phyloP scores from a whole-genome alignment of 2,329 filamentous ascomycete genomes.

The Pezicula neosporulosa region DNA sequence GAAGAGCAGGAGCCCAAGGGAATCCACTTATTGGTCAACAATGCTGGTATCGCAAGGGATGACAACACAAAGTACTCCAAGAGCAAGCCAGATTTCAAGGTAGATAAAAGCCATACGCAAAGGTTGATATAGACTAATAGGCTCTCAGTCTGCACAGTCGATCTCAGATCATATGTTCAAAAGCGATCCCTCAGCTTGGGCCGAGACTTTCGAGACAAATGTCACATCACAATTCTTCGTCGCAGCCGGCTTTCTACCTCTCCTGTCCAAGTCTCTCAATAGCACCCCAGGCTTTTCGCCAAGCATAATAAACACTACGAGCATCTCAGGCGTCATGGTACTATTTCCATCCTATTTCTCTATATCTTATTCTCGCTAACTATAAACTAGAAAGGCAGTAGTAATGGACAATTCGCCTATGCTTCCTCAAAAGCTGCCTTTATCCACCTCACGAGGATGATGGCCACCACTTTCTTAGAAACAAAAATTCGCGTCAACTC shows the following conservation, averaged over 20 bases:
- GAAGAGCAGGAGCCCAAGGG: conserved; percentile 47
- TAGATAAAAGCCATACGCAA: conserved; percentile 8
- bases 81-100: conserved; percentile 43
- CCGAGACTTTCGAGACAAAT: conserved; percentile 68
- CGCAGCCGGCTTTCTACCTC: conserved; percentile 56
- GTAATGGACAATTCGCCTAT: conserved; percentile 15
- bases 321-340: conserved; percentile 14
- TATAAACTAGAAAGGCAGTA: conserved; percentile 20
- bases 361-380: too few relatives aligned
- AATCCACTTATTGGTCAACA: conserved; percentile 54
- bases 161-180: conserved; percentile 48
- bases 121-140: not conserved
- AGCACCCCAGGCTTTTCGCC: conserved; percentile 24
- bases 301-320: conserved; percentile 16
- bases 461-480: conserved; percentile 45
- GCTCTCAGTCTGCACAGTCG: conserved; percentile 32
- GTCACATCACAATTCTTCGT: conserved; percentile 63
- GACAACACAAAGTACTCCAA: conserved; percentile 45
- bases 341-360: too few relatives aligned
- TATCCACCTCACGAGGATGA: conserved; percentile 49
- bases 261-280: conserved; percentile 46
- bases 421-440: conserved; percentile 42
- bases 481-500: conserved; percentile 53
- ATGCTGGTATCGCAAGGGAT: conserved; percentile 54
- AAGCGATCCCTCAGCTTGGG: conserved; percentile 56